Evolutionary conservation across 1,139 yeast species (phyloP), one percentile per base, ranked within the genome.

Genomic region (Kurtzmaniella quercitrusa): DNA sequence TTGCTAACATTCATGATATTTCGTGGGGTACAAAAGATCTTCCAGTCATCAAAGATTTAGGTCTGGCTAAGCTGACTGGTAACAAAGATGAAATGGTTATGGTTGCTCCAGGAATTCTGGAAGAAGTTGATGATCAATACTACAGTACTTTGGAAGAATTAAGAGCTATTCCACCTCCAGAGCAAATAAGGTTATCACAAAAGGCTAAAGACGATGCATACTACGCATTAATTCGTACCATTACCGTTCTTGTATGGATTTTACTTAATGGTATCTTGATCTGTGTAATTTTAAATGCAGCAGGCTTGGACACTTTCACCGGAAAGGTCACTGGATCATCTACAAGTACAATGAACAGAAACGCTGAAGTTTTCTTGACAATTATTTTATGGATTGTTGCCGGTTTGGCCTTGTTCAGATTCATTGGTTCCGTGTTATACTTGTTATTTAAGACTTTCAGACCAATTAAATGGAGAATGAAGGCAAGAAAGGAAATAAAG

Each of bases 1-100:
- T 86, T 61, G 85, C 94, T 69, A 86, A 86, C 59, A 84, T 85
- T 52, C 91, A 86, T 61, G 95, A 86, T 63, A 83, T 86, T 41
- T 82, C 93, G 0, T 86, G 95, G 95, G 95, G 95, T 57, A 86
- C 93, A 20, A 84, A 86, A 60, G 91, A 88, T 21, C 86, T 76
- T 43, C 79, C 78, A 23, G 70, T 67, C 35, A 79, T 80, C 44
- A 73, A 73, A 50, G 89, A 84, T 61, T 70, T 86, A 50, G 95
- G 95, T 42, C 75, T 77, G 19, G 93, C 89, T 28, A 79, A 78
- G 48, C 60, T 66, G 37, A 66, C 78, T 6, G 73, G 78, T 48
- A 68, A 68, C 47, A 50, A 87, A 56, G 82, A 86, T 47, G 82
- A 86, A 51, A 82, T 82, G 50, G 77, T 84, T 35, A 81, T 80